Evolutionary conservation across 768 basidiomycete genomes (phyloP).

Genomic region (Punctularia strigosozonata): DNA sequence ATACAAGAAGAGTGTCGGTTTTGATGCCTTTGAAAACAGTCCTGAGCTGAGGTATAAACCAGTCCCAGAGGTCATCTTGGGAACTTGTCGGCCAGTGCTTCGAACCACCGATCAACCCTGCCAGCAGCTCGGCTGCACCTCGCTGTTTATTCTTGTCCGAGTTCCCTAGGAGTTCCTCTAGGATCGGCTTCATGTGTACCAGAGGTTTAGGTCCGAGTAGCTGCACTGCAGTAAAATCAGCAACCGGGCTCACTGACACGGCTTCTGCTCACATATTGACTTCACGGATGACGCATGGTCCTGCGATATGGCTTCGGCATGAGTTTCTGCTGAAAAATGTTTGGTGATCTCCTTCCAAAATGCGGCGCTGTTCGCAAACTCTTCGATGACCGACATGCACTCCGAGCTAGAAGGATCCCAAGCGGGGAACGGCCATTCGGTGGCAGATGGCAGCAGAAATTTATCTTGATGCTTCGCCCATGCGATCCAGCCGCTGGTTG

Average conservation of each 20-base stretch:
- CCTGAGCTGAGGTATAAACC: constrained; percentile 61
- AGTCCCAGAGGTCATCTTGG: constrained; percentile 63
- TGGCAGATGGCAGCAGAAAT: constrained; percentile 35
- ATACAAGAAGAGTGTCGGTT: constrained; percentile 69
- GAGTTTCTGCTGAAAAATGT: constrained; percentile 72
- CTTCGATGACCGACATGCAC: constrained; percentile 37
- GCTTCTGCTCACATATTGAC: constrained; percentile 48
- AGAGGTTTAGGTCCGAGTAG: constrained; percentile 67
- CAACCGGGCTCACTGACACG: not conserved
- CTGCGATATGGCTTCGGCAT: constrained; percentile 47
- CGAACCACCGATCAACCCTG: constrained; percentile 60
- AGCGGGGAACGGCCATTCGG: constrained; percentile 38
- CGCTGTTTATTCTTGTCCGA: constrained; percentile 81
- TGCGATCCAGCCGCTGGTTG: constrained; percentile 57
- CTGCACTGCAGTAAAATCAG: constrained; percentile 43
- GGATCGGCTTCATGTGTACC: constrained; percentile 42
- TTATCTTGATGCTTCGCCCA: constrained; percentile 36
- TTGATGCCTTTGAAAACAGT: constrained; percentile 64
- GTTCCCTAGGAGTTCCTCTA: constrained; percentile 53
- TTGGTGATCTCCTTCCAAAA: constrained; percentile 64
- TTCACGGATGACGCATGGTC: constrained; percentile 67
- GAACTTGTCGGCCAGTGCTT: constrained; percentile 80
- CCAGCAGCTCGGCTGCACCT: constrained; percentile 76
- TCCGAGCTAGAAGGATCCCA: constrained; percentile 46
- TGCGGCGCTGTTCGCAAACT: constrained; percentile 29